Base-by-base conservation (phyloP, 2,329 filamentous ascomycete species). In the Diplodia scrobiculata region DNA sequence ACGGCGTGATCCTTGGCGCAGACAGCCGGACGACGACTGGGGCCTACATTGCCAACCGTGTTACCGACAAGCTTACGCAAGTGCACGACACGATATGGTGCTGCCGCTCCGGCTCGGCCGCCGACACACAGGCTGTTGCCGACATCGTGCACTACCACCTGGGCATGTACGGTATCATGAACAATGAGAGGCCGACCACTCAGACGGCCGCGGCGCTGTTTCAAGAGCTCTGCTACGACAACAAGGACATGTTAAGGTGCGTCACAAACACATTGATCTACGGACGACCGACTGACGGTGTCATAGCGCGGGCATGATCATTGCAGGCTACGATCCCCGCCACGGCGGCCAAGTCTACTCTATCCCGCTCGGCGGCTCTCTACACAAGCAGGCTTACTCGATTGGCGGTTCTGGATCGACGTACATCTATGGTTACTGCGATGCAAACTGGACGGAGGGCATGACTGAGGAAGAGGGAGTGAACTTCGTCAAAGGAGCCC, bases 81-180 rank as follows among this genome's bases (percentile, higher is more conserved):
- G 94, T 99, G 68, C 91, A 96, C 82, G 95, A 99, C 80, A 98
- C 94, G 67, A 98, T 99, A 81, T 99, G 95, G 95, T 99, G 95
- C 84, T 99, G 95, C 83, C 90, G 95, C 75, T 98, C 95, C 68
- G 95, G 95, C 62, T 99, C 95, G 29, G 95, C 95, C 36, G 95
- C 95, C 71, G 95, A 99, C 77, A 99, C 95, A 67, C 95, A 99
- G 81, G 95, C 95, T 59, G 92, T 99, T 58, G 95, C 95, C 67
- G 95, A 99, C 76, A 97, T 99, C 74, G 95, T 99, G 50, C 91
- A 96, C 77, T 97, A 98, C 80, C 91, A 99, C 78, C 86, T 99
- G 63, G 91, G 91, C 73, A 87, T 97, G 82, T 98, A 96, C 79
- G 89, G 91, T 69, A 91, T 96, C 81, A 87, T 87, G 73, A 97